Conservation (phyloP, 1,284 basidiomycete species). For the Papiliotrema terrestris region DNA sequence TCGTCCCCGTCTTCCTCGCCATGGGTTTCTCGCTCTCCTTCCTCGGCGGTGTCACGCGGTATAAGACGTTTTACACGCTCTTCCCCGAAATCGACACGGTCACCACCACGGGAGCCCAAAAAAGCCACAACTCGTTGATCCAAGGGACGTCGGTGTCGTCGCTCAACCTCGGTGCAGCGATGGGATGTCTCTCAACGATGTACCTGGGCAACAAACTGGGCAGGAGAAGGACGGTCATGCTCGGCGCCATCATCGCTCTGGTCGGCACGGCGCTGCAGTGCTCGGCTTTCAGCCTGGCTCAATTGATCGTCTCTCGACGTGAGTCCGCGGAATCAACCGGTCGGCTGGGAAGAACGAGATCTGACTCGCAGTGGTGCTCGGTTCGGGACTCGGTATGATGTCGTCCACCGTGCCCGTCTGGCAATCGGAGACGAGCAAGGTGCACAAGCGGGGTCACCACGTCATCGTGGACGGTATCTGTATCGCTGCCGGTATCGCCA, state of each 20-base stretch:
- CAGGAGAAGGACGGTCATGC: constrained; percentile 29
- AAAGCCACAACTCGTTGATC: constrained; percentile 30
- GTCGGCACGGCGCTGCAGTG: constrained; percentile 46
- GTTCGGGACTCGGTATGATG: constrained; percentile 38
- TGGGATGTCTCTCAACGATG: constrained; percentile 41
- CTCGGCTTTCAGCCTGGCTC: constrained; percentile 34
- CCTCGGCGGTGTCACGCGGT: constrained; percentile 22
- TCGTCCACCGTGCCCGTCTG: constrained; percentile 49
- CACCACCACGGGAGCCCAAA: constrained; percentile 19
- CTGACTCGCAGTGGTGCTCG: constrained; percentile 22
- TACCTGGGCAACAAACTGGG: constrained; percentile 44
- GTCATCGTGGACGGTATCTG: constrained; percentile 48
- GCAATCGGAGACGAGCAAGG: constrained; percentile 46
- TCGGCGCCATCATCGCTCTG: constrained; percentile 38
- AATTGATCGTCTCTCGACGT: constrained; percentile 47
- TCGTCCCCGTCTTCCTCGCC: constrained; percentile 28
- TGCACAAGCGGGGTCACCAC: constrained; percentile 48
- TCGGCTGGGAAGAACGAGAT: constrained; percentile 8
- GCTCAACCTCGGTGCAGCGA: constrained; percentile 44
- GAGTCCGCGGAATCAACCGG: constrained; percentile 34
- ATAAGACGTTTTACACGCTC: constrained; percentile 20
- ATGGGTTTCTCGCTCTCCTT: constrained; percentile 29
- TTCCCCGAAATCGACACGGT: constrained; percentile 23
- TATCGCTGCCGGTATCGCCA: constrained; percentile 33
- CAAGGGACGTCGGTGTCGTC: constrained; percentile 37